Conservation (phyloP, 495 filamentous ascomycete genomes). For the Cenococcum geophilum region DNA sequence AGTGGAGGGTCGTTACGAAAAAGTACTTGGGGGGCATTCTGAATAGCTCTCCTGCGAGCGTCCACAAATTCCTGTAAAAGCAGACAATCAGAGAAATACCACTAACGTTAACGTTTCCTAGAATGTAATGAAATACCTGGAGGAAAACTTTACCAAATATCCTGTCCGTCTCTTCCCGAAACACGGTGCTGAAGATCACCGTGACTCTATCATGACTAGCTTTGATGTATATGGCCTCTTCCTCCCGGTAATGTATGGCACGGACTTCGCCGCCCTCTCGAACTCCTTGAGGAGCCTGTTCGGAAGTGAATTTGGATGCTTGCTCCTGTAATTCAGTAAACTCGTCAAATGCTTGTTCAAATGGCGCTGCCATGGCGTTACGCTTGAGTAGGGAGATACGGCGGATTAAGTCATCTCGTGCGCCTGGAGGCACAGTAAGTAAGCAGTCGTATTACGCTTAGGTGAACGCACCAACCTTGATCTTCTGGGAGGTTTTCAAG, state of each 20-base stretch:
- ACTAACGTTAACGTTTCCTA: not conserved
- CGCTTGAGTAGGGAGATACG: constrained; percentile 86
- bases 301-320: constrained; percentile 81
- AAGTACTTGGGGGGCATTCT: constrained; percentile 97
- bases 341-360: constrained; percentile 92
- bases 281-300: constrained; percentile 84
- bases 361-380: constrained; percentile 96
- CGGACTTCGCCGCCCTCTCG: constrained; percentile 86
- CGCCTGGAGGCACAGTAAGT: constrained; percentile 48
- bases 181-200: constrained; percentile 97
- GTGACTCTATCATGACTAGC: constrained; percentile 94
- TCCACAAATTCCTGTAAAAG: constrained; percentile 82
- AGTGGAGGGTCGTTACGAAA: constrained; percentile 92
- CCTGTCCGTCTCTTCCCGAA: constrained; percentile 93
- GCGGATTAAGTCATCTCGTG: constrained; percentile 73
- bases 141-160: constrained; percentile 96
- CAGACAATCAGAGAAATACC: constrained; percentile 1
- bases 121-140: constrained; percentile 41
- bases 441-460: not conserved
- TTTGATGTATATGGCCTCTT: constrained; percentile 99
- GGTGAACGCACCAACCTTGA: constrained; percentile 46
- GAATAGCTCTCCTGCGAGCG: constrained; percentile 84
- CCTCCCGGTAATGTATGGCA: constrained; percentile 95
- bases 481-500: constrained; percentile 77
- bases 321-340: constrained; percentile 78